phyloP scores from a whole-genome alignment of 306 rosid genomes.

The Phaseolus lunatus region DNA sequence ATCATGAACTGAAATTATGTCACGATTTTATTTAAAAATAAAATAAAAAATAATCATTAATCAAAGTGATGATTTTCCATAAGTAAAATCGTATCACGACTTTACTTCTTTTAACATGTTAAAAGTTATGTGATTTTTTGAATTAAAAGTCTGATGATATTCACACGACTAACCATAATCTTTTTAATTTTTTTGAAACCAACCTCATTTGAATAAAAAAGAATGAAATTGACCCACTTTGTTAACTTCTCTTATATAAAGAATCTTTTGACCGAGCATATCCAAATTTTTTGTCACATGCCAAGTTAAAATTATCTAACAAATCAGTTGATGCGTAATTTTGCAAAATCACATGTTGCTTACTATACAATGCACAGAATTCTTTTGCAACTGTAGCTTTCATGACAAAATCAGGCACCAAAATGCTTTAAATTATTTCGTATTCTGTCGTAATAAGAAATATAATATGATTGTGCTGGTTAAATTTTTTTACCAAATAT shows the following conservation, averaged over 20 bases:
- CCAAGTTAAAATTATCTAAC: not conserved
- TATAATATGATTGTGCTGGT: not conserved
- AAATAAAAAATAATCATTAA: no score
- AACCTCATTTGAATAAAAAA: no score
- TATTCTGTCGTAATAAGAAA: not conserved
- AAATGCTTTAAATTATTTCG: not conserved
- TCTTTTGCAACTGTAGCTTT: not conserved
- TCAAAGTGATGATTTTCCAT: no score
- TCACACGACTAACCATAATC: no score
- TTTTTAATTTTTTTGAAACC: no score
- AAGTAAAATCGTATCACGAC: no score
- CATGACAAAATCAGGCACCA: not conserved
- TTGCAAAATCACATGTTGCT: not conserved
- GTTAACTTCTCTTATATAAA: not conserved
- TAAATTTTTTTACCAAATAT: not conserved
- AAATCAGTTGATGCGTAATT: not conserved
- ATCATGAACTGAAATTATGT: no score
- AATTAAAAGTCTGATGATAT: no score
- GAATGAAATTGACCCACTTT: no score
- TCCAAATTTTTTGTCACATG: slow-evolving; percentile 3
- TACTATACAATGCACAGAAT: not conserved
- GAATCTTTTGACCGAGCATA: not conserved
- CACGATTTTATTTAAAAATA: no score
- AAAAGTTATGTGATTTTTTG: no score
- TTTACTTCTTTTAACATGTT: no score